phyloP scores from a whole-genome alignment of 2,329 filamentous ascomycete genomes.

The Penicillium sp. region DNA sequence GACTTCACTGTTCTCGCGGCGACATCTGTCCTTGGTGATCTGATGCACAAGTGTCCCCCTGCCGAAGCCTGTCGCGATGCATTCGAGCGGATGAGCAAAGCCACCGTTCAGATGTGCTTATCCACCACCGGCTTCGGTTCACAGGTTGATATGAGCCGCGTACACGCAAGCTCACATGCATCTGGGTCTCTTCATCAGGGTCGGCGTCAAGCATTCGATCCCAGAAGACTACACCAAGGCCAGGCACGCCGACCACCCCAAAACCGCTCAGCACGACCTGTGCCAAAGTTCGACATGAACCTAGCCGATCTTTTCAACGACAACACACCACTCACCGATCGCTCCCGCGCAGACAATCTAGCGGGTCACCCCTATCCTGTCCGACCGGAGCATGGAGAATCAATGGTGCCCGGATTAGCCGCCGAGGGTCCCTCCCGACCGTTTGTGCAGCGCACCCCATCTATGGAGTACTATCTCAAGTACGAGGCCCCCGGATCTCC shows the following conservation, averaged over 20 bases:
- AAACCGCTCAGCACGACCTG: conserved; percentile 43
- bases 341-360: conserved; percentile 32
- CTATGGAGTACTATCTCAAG: conserved; percentile 36
- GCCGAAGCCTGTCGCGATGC: conserved; percentile 93
- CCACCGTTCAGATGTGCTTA: conserved; percentile 92
- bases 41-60: conserved; percentile 92
- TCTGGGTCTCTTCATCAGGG: conserved; percentile 12
- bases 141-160: conserved; percentile 33
- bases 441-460: conserved; percentile 29
- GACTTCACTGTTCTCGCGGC: conserved; percentile 93
- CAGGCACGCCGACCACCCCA: conserved; percentile 34
- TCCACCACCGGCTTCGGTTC: conserved; percentile 78
- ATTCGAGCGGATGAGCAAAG: conserved; percentile 92
- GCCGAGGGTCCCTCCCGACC: conserved; percentile 24
- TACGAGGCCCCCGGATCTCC: conserved; percentile 37
- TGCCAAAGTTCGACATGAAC: conserved; percentile 61
- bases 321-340: conserved; percentile 37
- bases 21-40: conserved; percentile 85
- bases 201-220: conserved; percentile 23
- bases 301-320: conserved; percentile 54
- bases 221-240: conserved; percentile 25
- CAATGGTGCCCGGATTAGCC: conserved; percentile 23
- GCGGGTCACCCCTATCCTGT: conserved; percentile 28
- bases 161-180: conserved; percentile 19
- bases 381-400: conserved; percentile 24